A percentile compares a stretch with the other conserved stretches of the same genome.
These are phyloP conservation scores for Poa annua DNA, from an alignment of 176 grass and related monocot genomes.

Conservation along the genomic window DNA sequence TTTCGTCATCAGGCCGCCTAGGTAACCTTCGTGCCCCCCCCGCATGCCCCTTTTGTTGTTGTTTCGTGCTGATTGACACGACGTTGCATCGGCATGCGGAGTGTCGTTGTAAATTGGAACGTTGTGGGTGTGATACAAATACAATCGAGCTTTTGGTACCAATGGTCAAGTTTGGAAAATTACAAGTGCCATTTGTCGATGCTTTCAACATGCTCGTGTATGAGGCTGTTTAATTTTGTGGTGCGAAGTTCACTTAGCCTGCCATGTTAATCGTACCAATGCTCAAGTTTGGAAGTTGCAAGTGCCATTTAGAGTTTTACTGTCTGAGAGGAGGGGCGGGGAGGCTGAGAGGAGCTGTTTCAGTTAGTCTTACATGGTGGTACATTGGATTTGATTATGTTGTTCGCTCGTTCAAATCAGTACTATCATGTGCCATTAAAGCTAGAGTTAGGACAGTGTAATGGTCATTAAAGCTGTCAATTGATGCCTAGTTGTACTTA, in stretches of 20 bases:
- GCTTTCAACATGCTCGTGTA: no score
- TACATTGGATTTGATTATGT: conserved; percentile 9
- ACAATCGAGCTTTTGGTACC: background rate
- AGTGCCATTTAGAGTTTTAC: background rate
- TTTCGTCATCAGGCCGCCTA: conserved; percentile 93
- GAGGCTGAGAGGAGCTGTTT: background rate
- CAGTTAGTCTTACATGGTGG: background rate
- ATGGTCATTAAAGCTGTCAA: conserved; percentile 23
- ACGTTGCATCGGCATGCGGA: conserved; percentile 6
- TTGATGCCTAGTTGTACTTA: background rate
- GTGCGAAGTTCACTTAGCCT: background rate
- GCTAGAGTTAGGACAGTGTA: conserved; percentile 17
- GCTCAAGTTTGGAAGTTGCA: background rate
- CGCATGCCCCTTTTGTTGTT: background rate
- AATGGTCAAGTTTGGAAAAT: background rate
- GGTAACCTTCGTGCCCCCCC: conserved; percentile 42
- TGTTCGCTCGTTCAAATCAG: conserved; percentile 5
- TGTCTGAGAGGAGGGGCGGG: background rate
- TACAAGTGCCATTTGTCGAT: no score
- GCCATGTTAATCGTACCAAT: background rate
- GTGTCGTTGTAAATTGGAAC: conserved; percentile 18
- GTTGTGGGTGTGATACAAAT: background rate
- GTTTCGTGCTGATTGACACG: background rate
- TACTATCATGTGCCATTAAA: conserved; percentile 39
- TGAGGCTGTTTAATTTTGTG: no score